Conservation (phyloP, 768 basidiomycete genomes). For the Suillus paluster region DNA sequence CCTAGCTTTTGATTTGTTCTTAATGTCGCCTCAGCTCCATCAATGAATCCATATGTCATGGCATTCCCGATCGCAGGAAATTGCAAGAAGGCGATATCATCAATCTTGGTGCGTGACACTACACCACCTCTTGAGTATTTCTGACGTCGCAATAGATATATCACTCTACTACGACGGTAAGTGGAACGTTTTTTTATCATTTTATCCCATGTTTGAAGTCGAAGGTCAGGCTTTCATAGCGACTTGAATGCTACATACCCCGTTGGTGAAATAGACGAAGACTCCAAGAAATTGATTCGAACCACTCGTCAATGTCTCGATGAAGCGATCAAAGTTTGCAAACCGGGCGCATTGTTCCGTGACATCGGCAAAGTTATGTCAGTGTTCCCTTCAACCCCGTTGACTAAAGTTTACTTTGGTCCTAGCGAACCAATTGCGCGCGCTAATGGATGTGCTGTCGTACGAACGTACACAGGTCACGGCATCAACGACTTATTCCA, state of each 20-base stretch:
- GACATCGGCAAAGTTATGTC: conserved; percentile 89
- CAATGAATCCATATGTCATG: conserved; percentile 97
- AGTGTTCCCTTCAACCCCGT: conserved; percentile 31
- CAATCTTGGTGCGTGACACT: conserved; percentile 72
- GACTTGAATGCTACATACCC: conserved; percentile 95
- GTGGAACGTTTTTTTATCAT: conserved; percentile 7
- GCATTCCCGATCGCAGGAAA: conserved; percentile 87
- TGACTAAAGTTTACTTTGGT: conserved; percentile 15
- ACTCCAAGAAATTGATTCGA: conserved; percentile 79
- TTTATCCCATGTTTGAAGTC: conserved; percentile 7
- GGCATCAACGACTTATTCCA: conserved; percentile 91
- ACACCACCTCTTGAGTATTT: conserved; percentile 12
- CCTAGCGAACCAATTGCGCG: conserved; percentile 85
- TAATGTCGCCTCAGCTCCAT: conserved; percentile 59
- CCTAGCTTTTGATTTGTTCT: conserved; percentile 6
- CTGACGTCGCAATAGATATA: conserved; percentile 58
- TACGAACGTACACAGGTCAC: conserved; percentile 91
- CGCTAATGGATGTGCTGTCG: conserved; percentile 84
- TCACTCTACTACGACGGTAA: conserved; percentile 78
- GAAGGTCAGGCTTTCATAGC: conserved; percentile 74
- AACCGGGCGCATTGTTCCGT: conserved; percentile 89
- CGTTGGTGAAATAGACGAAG: conserved; percentile 83
- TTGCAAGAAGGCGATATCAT: conserved; percentile 93
- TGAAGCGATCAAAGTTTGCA: conserved; percentile 90
- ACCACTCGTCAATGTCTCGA: conserved; percentile 85